A percentile compares a stretch with the other conserved stretches of the same genome.
These are phyloP conservation scores for Chytriomyces sp. DNA, from an alignment of 192 early-diverging fungal species.

Conservation along the genomic window DNA sequence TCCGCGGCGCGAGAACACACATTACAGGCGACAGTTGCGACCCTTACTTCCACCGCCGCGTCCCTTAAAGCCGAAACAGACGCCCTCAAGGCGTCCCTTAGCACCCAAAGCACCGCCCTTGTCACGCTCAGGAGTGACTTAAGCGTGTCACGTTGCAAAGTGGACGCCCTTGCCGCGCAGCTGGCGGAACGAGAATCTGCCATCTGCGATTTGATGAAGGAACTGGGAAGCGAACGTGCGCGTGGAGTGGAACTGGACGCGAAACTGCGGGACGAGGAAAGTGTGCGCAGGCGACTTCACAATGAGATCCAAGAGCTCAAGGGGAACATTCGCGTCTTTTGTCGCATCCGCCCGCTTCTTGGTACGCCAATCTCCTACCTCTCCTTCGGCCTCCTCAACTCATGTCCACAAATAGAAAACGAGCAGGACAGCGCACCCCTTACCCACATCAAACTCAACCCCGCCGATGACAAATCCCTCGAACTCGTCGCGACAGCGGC, in stretches of 20 bases:
- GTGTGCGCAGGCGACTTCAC: constrained; percentile 78
- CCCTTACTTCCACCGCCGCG: neutral
- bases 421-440: constrained; percentile 23
- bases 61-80: neutral
- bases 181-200: neutral
- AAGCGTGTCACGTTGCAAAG: constrained; percentile 35
- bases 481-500: constrained; percentile 65
- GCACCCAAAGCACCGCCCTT: constrained; percentile 48
- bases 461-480: constrained; percentile 69
- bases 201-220: constrained; percentile 30
- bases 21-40: neutral
- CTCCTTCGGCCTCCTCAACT: neutral
- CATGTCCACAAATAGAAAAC: constrained; percentile 27
- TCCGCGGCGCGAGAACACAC: constrained; percentile 23
- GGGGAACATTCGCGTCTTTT: constrained; percentile 98
- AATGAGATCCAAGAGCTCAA: constrained; percentile 92
- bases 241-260: constrained; percentile 56
- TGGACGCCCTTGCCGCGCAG: constrained; percentile 29
- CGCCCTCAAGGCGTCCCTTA: constrained; percentile 51
- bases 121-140: constrained; percentile 50
- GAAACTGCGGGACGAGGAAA: constrained; percentile 76
- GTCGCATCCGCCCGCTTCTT: constrained; percentile 82
- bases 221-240: constrained; percentile 40
- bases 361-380: constrained; percentile 20
- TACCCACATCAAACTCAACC: constrained; percentile 56